Base-by-base conservation (phyloP, 1,139 yeast genomes). In the Sugiyamaella grinbergsii region DNA sequence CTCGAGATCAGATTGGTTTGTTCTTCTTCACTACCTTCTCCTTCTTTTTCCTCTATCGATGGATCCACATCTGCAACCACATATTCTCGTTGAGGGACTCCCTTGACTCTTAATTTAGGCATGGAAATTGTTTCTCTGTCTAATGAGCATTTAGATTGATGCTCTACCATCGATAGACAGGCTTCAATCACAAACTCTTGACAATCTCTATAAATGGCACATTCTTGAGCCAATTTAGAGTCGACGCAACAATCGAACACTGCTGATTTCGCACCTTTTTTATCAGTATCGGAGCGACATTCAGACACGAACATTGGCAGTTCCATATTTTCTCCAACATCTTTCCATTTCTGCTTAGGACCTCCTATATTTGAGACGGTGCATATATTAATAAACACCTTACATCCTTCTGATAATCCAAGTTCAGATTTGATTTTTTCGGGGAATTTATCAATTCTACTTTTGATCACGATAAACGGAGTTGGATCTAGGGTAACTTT, bases 331-430 rank as follows among this genome's bases (percentile, higher is more conserved):
- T 83, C 36, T 19, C 31, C n/a, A n/a, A 22, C 45, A 20, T 41
- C 45, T 20, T 83, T 37, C 81, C 81, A 65, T 83, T 26, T 32
- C 42, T 23, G 20, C 32, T 28, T 28, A 3, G 37, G 42, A 7
- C 23, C 11, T 4, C 13, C 43, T 0, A 88, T 83, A 33, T 77
- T 75, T 0, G 70, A 63, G 60, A 83, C 84, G 22, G 83, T 79
- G 61, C 95, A 86, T 0, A 88, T 72, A 65, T 90, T 90, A 49
- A 89, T 74, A 65, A 90, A 90, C n/a, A 85, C 78, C 63, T 90
- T 90, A 2, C 81, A 75, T 0, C 79, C 77, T 47, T 52, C 62
- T 31, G 62, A 61, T 8, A 39, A 15, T 3, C 13, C n/a, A 13
- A 28, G 23, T 16, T 41, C 13, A 54, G 58, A 65, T 39, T 55